Base-by-base conservation (phyloP, 176 grass and related monocot species). In the Paspalum vaginatum region DNA sequence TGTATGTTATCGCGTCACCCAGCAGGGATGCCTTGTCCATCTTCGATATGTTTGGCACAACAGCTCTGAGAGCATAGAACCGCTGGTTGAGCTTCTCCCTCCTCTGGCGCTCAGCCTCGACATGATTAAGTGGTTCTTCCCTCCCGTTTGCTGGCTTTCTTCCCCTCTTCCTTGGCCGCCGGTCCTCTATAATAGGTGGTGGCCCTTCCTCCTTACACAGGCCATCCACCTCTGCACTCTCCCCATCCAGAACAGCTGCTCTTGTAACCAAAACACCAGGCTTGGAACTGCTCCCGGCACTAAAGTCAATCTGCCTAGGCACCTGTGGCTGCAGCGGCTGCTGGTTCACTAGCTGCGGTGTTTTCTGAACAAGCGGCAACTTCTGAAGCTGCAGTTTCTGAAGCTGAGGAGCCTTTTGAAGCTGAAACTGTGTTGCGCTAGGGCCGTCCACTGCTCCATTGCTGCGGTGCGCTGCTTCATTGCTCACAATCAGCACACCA, bases 11-110 rank as follows among this genome's bases (percentile, higher is more conserved):
- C 4, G 96, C 88, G 24, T 99, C 92, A 0, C 92, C 92, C 40
- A 99, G 83, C 32, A 99, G 79, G 22, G 96, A 99, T 4, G 96
- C 96, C 82, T 99, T 99, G 70, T 98, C 96, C 96, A 98, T 98
- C 82, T 95, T 98, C 2, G 96, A 95, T 71, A 98, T 98, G 79
- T 99, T 99, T 2, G 96, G 96, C 18, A 99, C 96, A 70, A 99
- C 92, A 0, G 96, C 88, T 73, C 96, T 88, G 21, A 99, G 65
- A 0, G 96, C 96, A 20, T 99, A 99, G 71, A 99, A 99, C 48
- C 88, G 59, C 84, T 99, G 96, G 71, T 99, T 99, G 26, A 99
- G 88, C 76, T 99, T 99, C 82, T 99, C 96, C 80, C 96, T 93
- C 74, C 96, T 91, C 73, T 99, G 96, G 8, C 96, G 93, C 70